These are phyloP conservation scores for Turnera subulata DNA, from an alignment of 345 rosid genomes.

Conservation along the genomic window DNA sequence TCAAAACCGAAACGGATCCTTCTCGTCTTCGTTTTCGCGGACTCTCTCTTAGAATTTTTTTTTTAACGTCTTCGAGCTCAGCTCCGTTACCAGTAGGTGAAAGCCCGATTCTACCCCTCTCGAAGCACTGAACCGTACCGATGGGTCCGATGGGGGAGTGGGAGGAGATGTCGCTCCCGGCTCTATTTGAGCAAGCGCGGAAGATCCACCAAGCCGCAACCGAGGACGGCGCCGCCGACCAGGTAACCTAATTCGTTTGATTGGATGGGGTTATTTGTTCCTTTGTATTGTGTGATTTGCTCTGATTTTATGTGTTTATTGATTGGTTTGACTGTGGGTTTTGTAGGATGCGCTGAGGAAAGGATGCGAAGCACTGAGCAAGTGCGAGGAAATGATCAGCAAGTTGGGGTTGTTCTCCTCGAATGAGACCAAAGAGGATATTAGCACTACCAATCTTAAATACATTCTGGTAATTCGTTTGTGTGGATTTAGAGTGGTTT, in stretches of 20 bases:
- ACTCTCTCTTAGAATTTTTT: too few relatives aligned
- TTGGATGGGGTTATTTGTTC: not conserved
- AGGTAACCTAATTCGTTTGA: constrained; percentile 34
- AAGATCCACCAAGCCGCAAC: constrained; percentile 60
- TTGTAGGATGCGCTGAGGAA: constrained; percentile 60
- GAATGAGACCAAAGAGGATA: constrained; percentile 87
- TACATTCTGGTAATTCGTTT: constrained; percentile 46
- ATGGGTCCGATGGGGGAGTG: constrained; percentile 20
- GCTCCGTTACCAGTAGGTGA: too few relatives aligned
- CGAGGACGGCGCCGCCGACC: constrained; percentile 52
- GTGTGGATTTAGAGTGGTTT: not conserved
- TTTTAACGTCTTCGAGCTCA: too few relatives aligned
- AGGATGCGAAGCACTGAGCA: constrained; percentile 60
- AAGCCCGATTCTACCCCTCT: too few relatives aligned
- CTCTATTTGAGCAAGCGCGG: constrained; percentile 71
- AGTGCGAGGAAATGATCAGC: constrained; percentile 81
- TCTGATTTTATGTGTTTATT: not conserved
- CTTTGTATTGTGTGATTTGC: not conserved
- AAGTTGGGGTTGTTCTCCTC: constrained; percentile 79
- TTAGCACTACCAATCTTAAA: constrained; percentile 77
- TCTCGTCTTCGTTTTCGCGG: too few relatives aligned
- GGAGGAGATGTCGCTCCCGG: constrained; percentile 66
- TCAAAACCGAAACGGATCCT: too few relatives aligned
- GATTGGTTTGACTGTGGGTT: not conserved
- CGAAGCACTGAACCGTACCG: too few relatives aligned